Conservation (phyloP, 1,139 yeast species). For the Lodderomyces jiufengensis region DNA sequence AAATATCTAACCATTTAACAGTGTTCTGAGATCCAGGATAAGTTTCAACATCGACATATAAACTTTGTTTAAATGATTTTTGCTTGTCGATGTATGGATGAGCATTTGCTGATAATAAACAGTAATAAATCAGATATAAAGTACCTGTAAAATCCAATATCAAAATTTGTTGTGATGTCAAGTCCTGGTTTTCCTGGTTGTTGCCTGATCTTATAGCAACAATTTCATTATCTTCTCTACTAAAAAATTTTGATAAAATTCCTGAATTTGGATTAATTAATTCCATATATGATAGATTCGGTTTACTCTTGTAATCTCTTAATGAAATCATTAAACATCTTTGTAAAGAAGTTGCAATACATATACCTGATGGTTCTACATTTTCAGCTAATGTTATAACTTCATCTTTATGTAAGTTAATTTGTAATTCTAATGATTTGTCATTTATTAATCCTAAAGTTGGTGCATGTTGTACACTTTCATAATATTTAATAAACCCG, state of each 20-base stretch:
- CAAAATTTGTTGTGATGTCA: constrained; percentile 39
- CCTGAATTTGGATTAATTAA: constrained; percentile 19
- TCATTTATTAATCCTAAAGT: constrained; percentile 59
- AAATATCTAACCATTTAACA: constrained; percentile 52
- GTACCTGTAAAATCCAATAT: constrained; percentile 46
- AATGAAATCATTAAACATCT: constrained; percentile 61
- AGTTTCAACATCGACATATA: constrained; percentile 37
- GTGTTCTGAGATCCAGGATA: constrained; percentile 33
- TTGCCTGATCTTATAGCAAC: constrained; percentile 59
- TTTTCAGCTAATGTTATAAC: constrained; percentile 54
- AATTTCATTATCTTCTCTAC: constrained; percentile 39
- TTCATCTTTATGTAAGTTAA: constrained; percentile 47
- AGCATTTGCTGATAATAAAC: constrained; percentile 30
- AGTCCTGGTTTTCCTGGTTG: constrained; percentile 45
- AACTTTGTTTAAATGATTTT: constrained; percentile 26
- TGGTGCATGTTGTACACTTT: constrained; percentile 64
- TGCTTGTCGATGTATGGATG: constrained; percentile 26
- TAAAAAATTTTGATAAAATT: constrained; percentile 27
- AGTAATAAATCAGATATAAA: constrained; percentile 31
- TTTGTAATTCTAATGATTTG: constrained; percentile 36
- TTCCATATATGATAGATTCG: constrained; percentile 39
- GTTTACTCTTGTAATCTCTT: constrained; percentile 68
- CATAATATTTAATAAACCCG: constrained; percentile 62
- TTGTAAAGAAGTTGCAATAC: constrained; percentile 69
- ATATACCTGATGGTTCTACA: constrained; percentile 73